Conservation (phyloP, 331 rosid genomes). For the Erythrophleum ivorense region DNA sequence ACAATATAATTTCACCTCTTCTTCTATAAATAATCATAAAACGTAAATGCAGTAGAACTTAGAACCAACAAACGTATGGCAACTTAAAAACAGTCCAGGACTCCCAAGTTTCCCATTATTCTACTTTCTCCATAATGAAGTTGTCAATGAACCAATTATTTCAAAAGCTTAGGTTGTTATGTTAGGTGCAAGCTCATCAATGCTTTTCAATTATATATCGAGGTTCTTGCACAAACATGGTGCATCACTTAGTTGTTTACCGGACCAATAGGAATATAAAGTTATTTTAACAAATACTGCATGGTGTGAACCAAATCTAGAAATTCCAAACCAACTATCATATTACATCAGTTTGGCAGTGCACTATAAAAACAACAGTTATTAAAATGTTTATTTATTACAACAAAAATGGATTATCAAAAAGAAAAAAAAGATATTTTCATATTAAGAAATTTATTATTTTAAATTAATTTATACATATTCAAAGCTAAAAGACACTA, state of each 20-base stretch:
- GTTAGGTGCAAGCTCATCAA: not conserved
- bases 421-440: not conserved
- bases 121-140: constrained; percentile 2
- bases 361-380: not conserved
- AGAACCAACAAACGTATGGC: constrained; percentile 10
- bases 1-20: not conserved
- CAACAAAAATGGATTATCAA: not conserved
- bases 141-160: not conserved
- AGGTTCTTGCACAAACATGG: not conserved
- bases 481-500: not conserved
- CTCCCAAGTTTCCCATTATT: not conserved
- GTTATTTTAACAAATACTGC: not conserved
- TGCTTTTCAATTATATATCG: not conserved
- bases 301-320: constrained; percentile 3
- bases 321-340: not conserved
- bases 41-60: not conserved
- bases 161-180: not conserved
- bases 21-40: not conserved
- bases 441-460: not conserved
- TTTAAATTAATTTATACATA: not conserved
- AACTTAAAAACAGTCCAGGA: constrained; percentile 10
- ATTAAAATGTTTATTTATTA: not conserved
- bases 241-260: not conserved
- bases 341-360: not conserved
- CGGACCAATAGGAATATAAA: not conserved